Percentiles rank a stretch among this genome's conserved stretches.
These are phyloP conservation scores for Kodamaea anthophila DNA, from an alignment of 1,139 yeast species.

Conservation along the genomic window DNA sequence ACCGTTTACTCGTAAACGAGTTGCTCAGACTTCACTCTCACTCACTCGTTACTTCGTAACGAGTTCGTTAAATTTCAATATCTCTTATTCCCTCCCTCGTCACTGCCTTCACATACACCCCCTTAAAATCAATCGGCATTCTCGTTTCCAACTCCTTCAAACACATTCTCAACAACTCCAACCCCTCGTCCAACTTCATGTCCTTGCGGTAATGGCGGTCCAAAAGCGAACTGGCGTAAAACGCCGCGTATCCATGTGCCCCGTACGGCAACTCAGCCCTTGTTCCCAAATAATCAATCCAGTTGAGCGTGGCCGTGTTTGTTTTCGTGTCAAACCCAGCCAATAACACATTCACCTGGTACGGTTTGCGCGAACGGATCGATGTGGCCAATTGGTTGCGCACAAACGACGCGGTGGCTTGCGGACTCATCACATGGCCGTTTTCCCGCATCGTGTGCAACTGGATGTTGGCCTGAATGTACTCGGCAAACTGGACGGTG, in stretches of 20 bases:
- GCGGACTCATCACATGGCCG: conserved; percentile 66
- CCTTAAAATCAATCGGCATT: conserved; percentile 96
- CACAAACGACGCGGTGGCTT: conserved; percentile 83
- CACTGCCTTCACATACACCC: conserved; percentile 72
- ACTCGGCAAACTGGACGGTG: conserved; percentile 94
- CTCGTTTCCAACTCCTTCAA: conserved; percentile 73
- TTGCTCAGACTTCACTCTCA: too few relatives aligned
- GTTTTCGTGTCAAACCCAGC: conserved; percentile 76
- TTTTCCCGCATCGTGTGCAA: conserved; percentile 84
- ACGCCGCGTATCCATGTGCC: conserved; percentile 96
- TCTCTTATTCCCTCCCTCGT: conserved; percentile 65
- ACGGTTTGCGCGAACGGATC: conserved; percentile 84
- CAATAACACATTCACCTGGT: conserved; percentile 81
- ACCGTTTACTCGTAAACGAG: too few relatives aligned
- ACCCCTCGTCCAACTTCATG: conserved; percentile 73
- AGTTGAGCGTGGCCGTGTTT: conserved; percentile 63
- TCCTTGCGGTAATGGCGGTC: conserved; percentile 87
- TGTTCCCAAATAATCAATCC: conserved; percentile 94
- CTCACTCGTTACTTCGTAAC: too few relatives aligned
- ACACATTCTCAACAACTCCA: conserved; percentile 67
- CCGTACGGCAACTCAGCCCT: conserved; percentile 89
- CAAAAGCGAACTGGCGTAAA: conserved; percentile 80
- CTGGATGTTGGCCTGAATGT: conserved; percentile 87
- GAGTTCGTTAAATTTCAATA: conserved; percentile 27
- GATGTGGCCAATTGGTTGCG: conserved; percentile 86